phyloP scores from a whole-genome alignment of 805 yeast genomes.

The Kuraishia hungarica region DNA sequence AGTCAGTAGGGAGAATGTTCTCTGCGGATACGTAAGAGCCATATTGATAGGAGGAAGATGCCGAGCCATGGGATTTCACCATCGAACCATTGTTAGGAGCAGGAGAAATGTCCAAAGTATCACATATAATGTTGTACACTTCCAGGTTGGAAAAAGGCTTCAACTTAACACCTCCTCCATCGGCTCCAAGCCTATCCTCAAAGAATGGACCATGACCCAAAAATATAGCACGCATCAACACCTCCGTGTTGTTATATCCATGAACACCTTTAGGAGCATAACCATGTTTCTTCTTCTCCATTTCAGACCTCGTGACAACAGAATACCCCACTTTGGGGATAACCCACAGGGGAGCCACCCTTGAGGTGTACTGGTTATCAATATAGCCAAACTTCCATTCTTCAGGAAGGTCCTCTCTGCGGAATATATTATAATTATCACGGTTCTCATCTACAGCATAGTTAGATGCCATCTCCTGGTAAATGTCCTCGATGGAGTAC shows the following conservation, averaged over 20 bases:
- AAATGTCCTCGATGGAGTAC: constrained; percentile 33
- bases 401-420: constrained; percentile 42
- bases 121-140: constrained; percentile 68
- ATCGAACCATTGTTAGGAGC: constrained; percentile 52
- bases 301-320: constrained; percentile 50
- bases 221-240: constrained; percentile 78
- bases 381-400: constrained; percentile 51
- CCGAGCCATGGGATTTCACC: constrained; percentile 1
- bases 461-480: constrained; percentile 28
- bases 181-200: constrained; percentile 18
- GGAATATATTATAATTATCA: constrained; percentile 36
- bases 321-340: constrained; percentile 79
- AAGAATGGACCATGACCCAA: constrained; percentile 79
- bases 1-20: constrained; percentile 27
- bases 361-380: constrained; percentile 32
- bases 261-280: constrained; percentile 72
- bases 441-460: constrained; percentile 19
- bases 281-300: constrained; percentile 32
- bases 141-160: constrained; percentile 68
- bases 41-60: not conserved
- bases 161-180: constrained; percentile 25
- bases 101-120: constrained; percentile 43
- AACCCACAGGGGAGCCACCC: constrained; percentile 83
- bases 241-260: constrained; percentile 73
- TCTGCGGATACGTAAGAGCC: constrained; percentile 16